Evolutionary conservation across 164 flowering plant species (phyloP), one percentile per base, ranked within the genome.

Genomic region (Magnolia changhungtana): DNA sequence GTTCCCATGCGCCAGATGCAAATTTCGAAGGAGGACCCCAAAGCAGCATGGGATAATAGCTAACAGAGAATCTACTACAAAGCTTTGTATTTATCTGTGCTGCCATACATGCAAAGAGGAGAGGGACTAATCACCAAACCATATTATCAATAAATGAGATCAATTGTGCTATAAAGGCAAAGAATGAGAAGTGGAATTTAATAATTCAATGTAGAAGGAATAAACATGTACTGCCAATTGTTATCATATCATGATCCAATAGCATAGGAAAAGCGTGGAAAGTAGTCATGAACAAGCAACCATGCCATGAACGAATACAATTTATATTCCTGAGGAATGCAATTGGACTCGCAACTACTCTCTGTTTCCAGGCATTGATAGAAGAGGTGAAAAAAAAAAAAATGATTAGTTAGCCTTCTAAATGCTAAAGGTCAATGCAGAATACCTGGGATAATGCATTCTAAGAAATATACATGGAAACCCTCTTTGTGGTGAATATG

Each of bases 21-120:
- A 96, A 96, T 77, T 91, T 89, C 50, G 88, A 73, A 77, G 98
- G 96, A 64, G 83, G 85, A 10, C 97, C 94, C 99, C 99, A 95
- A 63, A 93, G 80, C 61, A 95, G 93, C 97, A 91, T 92, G 67
- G 99, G 99, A 83, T 88, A 95, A 78, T 88, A 91, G 50, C 81
- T 64, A 23, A 95, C 97, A 31, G 96, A 90, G 86, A 89, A 95
- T 78, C 81, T 89, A 85, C 91, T 92, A 87, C 99, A 95, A 24
- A 95, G 95, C 79, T 94, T 86, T 73, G 78, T 86, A 82, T 95
- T 95, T 88, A 85, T 87, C 99, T 95, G 98, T 84, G 85, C 95
- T 90, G 96, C 89, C 96, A 86, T 84, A 82, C 73, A 90, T 83
- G 80, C 77, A 80, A 83, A 82, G 63, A 68, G 31, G 23, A 75